Base-by-base conservation (phyloP, 805 yeast species). In the Teunomyces stri region DNA sequence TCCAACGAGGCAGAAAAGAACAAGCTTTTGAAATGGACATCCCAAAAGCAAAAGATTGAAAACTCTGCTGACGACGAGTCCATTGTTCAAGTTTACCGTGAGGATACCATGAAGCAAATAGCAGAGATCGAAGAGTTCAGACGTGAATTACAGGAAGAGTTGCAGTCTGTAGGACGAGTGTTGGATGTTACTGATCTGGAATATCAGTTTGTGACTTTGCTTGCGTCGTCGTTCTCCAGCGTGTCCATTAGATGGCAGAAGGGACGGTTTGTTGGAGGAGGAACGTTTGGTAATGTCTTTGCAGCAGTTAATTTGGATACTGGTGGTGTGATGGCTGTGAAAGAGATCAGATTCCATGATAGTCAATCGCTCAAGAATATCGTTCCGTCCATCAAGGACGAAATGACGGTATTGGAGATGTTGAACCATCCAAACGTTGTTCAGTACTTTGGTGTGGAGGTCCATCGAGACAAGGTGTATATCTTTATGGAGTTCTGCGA, bases 401-500 rank as follows among this genome's bases (percentile, higher is more conserved):
- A 94, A 62, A 92, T 94, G 97, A 86, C 95, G 0, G 97, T 92
- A 1, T 69, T 94, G 56, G 98, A 94, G 68, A 88, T 90, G 86
- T 73, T 94, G 50, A 87, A 90, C 51, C 99, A 94, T 68, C 98
- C 98, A 7, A 94, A 94, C 61, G 87, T 94, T 56, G 98, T 94
- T 5, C 97, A 91, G 62, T 94, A 92, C 63, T 91, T 82, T 60
- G 99, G 99, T 44, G 97, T 94, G 31, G 98, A 94, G 65, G 97
- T 94, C 5, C 98, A 94, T 66, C 79, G 97, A 45, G 98, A 94
- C 65, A 82, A 88, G 53, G 97, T 94, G 13, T 91, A 89, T 64
- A 85, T 94, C 28, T 94, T 94, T 64, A 94, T 94, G 99, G 99
- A 94, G 67, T 91, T 80, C 68, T 94, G 99, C 72, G 95, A 91